Conservation (phyloP, 2,329 filamentous ascomycete species). For the Sphaerulina musiva region DNA sequence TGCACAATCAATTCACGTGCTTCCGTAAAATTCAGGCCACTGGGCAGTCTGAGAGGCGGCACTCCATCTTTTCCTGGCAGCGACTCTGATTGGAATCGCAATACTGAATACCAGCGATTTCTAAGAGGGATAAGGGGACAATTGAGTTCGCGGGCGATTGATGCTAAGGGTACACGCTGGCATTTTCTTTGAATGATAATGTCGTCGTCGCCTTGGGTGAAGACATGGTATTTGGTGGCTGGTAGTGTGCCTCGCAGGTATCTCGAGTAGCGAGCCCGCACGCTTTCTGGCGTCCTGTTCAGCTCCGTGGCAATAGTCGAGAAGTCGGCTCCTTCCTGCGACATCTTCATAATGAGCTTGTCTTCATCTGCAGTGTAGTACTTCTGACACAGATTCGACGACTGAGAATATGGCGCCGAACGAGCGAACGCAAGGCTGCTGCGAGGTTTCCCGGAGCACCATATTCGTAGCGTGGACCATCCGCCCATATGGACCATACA, state of each 20-base stretch:
- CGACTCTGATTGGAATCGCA: not conserved
- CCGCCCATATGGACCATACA: too few relatives aligned
- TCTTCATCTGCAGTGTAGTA: not conserved
- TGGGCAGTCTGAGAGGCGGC: not conserved
- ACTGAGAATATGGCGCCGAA: too few relatives aligned
- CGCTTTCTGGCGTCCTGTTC: not conserved
- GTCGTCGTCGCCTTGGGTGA: not conserved
- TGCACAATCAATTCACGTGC: not conserved
- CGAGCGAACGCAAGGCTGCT: too few relatives aligned
- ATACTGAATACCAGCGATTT: not conserved
- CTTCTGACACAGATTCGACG: too few relatives aligned
- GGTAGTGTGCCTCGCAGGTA: not conserved
- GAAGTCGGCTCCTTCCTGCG: not conserved
- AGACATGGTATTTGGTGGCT: not conserved
- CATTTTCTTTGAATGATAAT: not conserved
- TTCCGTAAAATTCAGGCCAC: not conserved
- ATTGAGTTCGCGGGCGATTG: not conserved
- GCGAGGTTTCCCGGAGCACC: too few relatives aligned
- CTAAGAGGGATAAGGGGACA: not conserved
- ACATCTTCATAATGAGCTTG: not conserved
- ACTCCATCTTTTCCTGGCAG: not conserved
- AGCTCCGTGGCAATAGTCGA: not conserved
- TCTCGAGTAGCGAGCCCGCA: not conserved
- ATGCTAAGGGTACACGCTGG: not conserved
- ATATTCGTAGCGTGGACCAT: too few relatives aligned